Base-by-base conservation (phyloP, 2,329 filamentous ascomycete genomes). In the Diplodia sapinea region DNA sequence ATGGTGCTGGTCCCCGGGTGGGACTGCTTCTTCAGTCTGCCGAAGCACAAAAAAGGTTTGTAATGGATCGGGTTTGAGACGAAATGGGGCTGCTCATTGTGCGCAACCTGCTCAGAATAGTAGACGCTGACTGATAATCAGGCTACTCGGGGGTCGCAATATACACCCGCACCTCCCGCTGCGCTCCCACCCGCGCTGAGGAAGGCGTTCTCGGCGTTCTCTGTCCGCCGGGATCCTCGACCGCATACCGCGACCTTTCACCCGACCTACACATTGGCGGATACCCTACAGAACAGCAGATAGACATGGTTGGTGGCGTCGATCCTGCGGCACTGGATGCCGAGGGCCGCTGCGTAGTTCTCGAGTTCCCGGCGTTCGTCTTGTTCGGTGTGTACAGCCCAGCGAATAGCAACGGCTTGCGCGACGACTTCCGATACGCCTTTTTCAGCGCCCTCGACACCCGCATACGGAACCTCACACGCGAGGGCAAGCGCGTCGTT, bases 81-180 rank as follows among this genome's bases (percentile, higher is more conserved):
- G 17, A 13, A 15, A 52, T 29, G 8, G 26, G 13, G 13, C n/a
- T 47, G 43, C 43, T 47, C 17, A 9, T 11, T 11, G 9, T 20
- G 17, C n/a, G 1, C 17, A 20, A 47, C n/a, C n/a, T 47, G 17
- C 43, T n/a, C 15, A n/a, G 17, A 47, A 20, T 11, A n/a, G 17
- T 47, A 20, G n/a, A 47, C n/a, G 43, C 43, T 47, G n/a, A 47
- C 17, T 47, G 43, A 11, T 8, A 11, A 66, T 11, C 50, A 96
- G 93, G 95, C 29, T 99, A 98, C 77, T 96, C 94, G 31, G 95
- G 95, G 1, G 94, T 99, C 1, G 95, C 91, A 3, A 93, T 99
- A 43, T 99, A 97, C 80, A 97, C 94, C 0, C 88, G 93, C n/a
- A 95, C 91, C 75, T 86, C 91, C 4, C 89, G 87, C 43, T 98